phyloP scores from a whole-genome alignment of 2,329 filamentous ascomycete species.

The Aulographum hederae region DNA sequence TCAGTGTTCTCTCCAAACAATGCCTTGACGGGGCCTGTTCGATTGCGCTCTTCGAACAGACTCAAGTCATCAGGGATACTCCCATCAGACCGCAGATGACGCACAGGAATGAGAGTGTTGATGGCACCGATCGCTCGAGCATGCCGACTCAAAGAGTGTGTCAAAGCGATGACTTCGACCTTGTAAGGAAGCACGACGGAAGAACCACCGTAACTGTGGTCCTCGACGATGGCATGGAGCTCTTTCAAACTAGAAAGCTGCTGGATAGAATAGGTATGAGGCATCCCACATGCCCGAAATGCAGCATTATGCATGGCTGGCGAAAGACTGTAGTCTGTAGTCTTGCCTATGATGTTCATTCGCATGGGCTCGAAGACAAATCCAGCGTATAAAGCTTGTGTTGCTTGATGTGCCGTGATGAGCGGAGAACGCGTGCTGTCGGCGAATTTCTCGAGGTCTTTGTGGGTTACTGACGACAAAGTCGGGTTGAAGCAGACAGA shows the following conservation, averaged over 20 bases:
- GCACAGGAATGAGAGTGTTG: constrained; percentile 57
- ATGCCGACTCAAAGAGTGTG: constrained; percentile 51
- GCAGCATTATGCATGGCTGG: constrained; percentile 64
- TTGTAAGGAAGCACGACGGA: constrained; percentile 60
- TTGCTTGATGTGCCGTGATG: constrained; percentile 45
- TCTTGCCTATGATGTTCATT: constrained; percentile 57
- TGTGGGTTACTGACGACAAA: constrained; percentile 41
- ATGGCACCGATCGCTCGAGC: constrained; percentile 59
- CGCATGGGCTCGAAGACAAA: constrained; percentile 52
- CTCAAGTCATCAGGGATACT: constrained; percentile 35
- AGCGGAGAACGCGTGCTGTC: constrained; percentile 10
- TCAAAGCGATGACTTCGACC: constrained; percentile 46
- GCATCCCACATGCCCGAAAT: constrained; percentile 46
- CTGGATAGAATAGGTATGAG: constrained; percentile 46
- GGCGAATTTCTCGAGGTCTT: constrained; percentile 7
- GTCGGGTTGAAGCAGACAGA: constrained; percentile 50
- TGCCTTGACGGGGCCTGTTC: constrained; percentile 46
- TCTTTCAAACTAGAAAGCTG: constrained; percentile 44
- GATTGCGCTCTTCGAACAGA: constrained; percentile 38
- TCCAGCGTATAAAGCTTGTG: constrained; percentile 45
- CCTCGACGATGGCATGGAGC: constrained; percentile 44
- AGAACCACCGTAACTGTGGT: constrained; percentile 52
- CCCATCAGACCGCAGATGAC: constrained; percentile 36
- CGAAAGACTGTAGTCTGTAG: constrained; percentile 53
- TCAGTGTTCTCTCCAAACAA: constrained; percentile 68